These are phyloP conservation scores for Pyrenophora tritici-repentis DNA, from an alignment of 2,329 filamentous ascomycete genomes.

Conservation along the genomic window DNA sequence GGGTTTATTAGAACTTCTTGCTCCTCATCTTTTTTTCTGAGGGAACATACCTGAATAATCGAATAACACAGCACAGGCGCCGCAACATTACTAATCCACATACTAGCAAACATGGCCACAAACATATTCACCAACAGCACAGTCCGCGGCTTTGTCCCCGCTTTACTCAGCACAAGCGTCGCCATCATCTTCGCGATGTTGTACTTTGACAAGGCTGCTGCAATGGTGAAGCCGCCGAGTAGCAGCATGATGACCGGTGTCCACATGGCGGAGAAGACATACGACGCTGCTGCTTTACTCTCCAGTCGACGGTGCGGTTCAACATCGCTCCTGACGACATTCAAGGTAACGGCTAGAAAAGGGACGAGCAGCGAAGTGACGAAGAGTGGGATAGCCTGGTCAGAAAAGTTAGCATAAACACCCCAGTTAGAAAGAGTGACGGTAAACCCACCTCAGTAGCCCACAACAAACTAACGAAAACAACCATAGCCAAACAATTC, in stretches of 20 bases:
- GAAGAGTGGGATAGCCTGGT: constrained; percentile 88
- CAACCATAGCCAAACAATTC: constrained; percentile 90
- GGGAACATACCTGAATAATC: constrained; percentile 77
- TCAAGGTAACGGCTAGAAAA: constrained; percentile 85
- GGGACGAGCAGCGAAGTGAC: constrained; percentile 94
- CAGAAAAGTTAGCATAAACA: constrained; percentile 17
- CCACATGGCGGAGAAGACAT: constrained; percentile 97
- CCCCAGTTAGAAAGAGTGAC: not conserved
- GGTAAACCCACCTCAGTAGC: constrained; percentile 75
- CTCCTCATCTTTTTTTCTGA: rapidly evolving
- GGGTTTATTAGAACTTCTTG: no score
- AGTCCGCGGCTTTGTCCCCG: constrained; percentile 84
- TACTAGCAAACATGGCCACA: constrained; percentile 94
- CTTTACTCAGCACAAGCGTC: constrained; percentile 94
- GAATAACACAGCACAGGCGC: constrained; percentile 96
- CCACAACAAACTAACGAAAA: constrained; percentile 94
- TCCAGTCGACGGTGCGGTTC: constrained; percentile 71
- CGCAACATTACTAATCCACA: constrained; percentile 99
- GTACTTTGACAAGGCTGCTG: constrained; percentile 93
- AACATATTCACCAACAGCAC: constrained; percentile 99
- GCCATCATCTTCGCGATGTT: constrained; percentile 98
- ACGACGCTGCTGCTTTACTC: constrained; percentile 79
- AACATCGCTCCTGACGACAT: constrained; percentile 79
- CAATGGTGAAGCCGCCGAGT: constrained; percentile 93
- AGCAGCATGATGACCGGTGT: constrained; percentile 98